A percentile compares a stretch with the other conserved stretches of the same genome.
phyloP scores from a whole-genome alignment of 2,329 filamentous ascomycete genomes.

The Penicillium sp. region DNA sequence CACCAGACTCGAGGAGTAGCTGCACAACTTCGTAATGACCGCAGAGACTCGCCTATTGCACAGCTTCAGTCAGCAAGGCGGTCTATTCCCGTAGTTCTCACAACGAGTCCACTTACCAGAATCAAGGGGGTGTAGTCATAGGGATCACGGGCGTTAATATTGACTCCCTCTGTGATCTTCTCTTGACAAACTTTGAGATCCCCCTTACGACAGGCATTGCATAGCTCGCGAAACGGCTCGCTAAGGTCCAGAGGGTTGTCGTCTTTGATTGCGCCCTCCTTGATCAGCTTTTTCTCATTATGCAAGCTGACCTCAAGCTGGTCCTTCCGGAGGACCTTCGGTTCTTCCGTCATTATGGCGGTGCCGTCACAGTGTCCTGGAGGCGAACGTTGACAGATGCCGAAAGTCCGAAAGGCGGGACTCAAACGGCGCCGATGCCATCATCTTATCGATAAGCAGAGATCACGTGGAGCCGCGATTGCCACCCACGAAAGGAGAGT shows the following conservation, averaged over 20 bases:
- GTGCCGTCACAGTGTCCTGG: too few relatives aligned
- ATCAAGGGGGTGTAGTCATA: constrained; percentile 96
- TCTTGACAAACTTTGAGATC: constrained; percentile 82
- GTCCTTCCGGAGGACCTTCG: constrained; percentile 64
- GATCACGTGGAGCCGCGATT: too few relatives aligned
- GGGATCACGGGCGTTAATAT: constrained; percentile 84
- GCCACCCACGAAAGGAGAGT: too few relatives aligned
- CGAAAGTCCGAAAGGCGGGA: too few relatives aligned
- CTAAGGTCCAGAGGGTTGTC: constrained; percentile 83
- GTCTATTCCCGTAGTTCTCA: too few relatives aligned
- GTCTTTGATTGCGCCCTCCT: constrained; percentile 69
- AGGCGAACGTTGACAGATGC: too few relatives aligned
- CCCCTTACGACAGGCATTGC: constrained; percentile 71
- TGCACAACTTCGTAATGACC: constrained; percentile 88
- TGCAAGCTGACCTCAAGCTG: constrained; percentile 74
- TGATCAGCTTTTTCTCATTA: constrained; percentile 70
- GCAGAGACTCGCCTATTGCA: constrained; percentile 83
- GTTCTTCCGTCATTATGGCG: constrained; percentile 23
- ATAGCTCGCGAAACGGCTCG: constrained; percentile 64
- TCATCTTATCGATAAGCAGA: constrained; percentile 37
- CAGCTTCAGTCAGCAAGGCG: constrained; percentile 6
- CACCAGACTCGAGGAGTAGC: constrained; percentile 77
- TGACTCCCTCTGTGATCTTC: constrained; percentile 73
- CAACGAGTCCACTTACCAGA: constrained; percentile 54
- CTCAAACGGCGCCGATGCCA: too few relatives aligned